These are phyloP conservation scores for Brassica cretica DNA, from an alignment of 345 rosid genomes.

Conservation along the genomic window DNA sequence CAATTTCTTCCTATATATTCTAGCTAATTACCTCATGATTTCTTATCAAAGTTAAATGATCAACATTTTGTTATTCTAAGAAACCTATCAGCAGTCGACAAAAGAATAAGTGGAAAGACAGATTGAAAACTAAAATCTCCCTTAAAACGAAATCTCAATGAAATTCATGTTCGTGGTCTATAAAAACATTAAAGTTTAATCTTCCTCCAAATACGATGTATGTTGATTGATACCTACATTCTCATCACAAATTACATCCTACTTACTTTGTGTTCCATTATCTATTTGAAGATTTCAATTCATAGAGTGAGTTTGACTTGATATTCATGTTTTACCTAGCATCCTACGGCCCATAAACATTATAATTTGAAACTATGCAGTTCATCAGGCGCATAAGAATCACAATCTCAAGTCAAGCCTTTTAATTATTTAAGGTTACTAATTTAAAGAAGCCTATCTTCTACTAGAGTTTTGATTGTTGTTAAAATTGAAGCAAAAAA, in stretches of 20 bases:
- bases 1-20: background rate
- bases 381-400: background rate
- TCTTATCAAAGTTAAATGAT: background rate
- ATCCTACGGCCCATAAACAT: background rate
- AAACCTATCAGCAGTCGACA: background rate
- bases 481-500: background rate
- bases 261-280: background rate
- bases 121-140: background rate
- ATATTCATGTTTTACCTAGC: background rate
- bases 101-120: background rate
- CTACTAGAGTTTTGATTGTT: background rate
- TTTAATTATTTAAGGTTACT: background rate
- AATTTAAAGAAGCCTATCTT: background rate
- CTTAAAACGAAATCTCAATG: background rate
- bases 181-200: background rate
- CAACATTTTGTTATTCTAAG: background rate
- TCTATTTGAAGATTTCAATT: background rate
- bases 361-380: background rate
- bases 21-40: background rate
- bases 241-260: background rate
- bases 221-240: background rate
- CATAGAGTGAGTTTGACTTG: background rate
- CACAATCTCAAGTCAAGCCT: background rate
- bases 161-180: background rate
- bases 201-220: background rate